Percentiles rank a stretch among this genome's conserved stretches.
Evolutionary conservation across 1,284 basidiomycete genomes (phyloP).

Genomic region (Fistulinella staudtii): DNA sequence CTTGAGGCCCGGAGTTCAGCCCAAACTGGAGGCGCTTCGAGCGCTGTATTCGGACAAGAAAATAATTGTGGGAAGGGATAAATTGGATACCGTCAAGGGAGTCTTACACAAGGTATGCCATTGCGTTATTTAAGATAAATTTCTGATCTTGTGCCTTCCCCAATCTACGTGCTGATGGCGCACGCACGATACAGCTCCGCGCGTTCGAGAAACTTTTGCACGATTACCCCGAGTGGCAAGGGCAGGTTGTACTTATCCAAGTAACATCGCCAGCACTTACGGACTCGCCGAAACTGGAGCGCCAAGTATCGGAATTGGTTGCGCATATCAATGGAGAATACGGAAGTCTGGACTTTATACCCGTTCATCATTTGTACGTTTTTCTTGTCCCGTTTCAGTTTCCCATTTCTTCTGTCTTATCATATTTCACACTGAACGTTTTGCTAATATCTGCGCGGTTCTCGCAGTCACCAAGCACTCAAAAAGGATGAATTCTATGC

Average conservation of each 20-base stretch:
- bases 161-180: constrained; percentile 5
- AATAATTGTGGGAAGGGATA: constrained; percentile 98
- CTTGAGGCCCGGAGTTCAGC: constrained; percentile 78
- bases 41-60: constrained; percentile 95
- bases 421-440: neutral
- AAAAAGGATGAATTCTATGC: constrained; percentile 99
- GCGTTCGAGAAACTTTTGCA: constrained; percentile 94
- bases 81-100: constrained; percentile 97
- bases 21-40: constrained; percentile 84
- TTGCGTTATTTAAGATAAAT: neutral
- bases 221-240: constrained; percentile 95
- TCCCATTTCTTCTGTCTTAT: neutral
- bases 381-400: neutral
- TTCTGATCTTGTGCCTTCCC: neutral
- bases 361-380: constrained; percentile 97
- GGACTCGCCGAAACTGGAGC: constrained; percentile 91
- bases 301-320: constrained; percentile 92
- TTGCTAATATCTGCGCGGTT: neutral
- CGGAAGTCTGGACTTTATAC: constrained; percentile 93
- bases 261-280: constrained; percentile 95
- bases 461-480: constrained; percentile 85
- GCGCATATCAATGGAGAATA: constrained; percentile 97
- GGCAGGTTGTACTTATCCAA: constrained; percentile 81
- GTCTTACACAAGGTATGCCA: constrained; percentile 84
- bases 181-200: constrained; percentile 55